These are phyloP conservation scores for Scheffersomyces parashehatae DNA, from an alignment of 1,139 yeast genomes.

Conservation along the genomic window DNA sequence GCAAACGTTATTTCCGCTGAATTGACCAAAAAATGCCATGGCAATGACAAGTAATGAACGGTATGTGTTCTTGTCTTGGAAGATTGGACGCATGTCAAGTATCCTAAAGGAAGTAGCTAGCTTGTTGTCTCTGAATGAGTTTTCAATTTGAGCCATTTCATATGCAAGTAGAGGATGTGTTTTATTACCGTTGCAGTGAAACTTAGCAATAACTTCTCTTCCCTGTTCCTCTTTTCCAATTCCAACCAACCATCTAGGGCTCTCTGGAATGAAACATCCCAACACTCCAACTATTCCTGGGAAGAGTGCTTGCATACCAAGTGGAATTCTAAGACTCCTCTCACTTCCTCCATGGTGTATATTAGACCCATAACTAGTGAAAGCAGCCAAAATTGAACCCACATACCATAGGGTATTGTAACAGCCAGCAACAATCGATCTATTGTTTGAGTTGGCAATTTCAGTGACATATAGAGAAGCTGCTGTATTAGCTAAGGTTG, in stretches of 20 bases:
- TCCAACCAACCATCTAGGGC: slow-evolving; percentile 55
- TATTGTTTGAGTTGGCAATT: slow-evolving; percentile 23
- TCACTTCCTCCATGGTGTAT: slow-evolving; percentile 16
- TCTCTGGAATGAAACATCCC: slow-evolving; percentile 52
- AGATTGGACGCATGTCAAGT: slow-evolving; percentile 8
- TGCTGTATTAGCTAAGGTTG: slow-evolving; percentile 17
- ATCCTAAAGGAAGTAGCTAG: slow-evolving; percentile 5
- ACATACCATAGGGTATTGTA: slow-evolving; percentile 25
- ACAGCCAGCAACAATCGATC: slow-evolving; percentile 22
- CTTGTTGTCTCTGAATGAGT: neutral
- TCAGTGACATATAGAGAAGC: slow-evolving; percentile 26
- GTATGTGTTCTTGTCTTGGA: slow-evolving; percentile 3
- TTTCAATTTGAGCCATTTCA: slow-evolving; percentile 19
- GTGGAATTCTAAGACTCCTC: slow-evolving; percentile 19
- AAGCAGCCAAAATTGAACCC: slow-evolving; percentile 26
- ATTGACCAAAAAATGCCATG: slow-evolving; percentile 16
- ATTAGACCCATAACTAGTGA: slow-evolving; percentile 26
- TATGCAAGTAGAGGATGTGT: slow-evolving; percentile 16
- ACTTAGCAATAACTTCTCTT: slow-evolving; percentile 19
- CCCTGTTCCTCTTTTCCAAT: slow-evolving; percentile 41
- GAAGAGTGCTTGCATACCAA: slow-evolving; percentile 20
- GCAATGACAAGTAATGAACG: slow-evolving; percentile 6
- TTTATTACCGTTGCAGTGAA: slow-evolving; percentile 21
- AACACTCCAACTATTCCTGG: slow-evolving; percentile 15
- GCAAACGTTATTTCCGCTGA: slow-evolving; percentile 20